These are phyloP conservation scores for Spizellomyces punctatus DNA, from an alignment of 192 early-diverging fungal species.

Conservation along the genomic window DNA sequence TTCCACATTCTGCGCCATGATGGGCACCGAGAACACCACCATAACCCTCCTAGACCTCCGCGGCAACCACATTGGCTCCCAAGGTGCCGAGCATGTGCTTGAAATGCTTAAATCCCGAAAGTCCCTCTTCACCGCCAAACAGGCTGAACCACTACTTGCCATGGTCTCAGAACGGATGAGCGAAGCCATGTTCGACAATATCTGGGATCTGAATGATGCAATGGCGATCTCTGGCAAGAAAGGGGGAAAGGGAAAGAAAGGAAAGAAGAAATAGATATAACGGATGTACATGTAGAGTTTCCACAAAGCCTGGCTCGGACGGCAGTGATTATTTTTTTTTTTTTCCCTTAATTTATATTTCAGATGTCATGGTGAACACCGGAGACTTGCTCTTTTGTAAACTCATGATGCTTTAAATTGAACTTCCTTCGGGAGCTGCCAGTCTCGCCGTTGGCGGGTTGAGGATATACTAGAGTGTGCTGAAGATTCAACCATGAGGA, in stretches of 20 bases:
- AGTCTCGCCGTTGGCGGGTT: too few relatives aligned
- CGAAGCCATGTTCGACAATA: conserved; percentile 41
- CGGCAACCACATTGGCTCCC: conserved; percentile 41
- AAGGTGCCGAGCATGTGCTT: conserved; percentile 33
- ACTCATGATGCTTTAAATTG: too few relatives aligned
- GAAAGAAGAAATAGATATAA: conserved; percentile 7
- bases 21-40: conserved; percentile 30
- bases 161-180: conserved; percentile 42
- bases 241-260: conserved; percentile 35
- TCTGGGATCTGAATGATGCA: conserved; percentile 46
- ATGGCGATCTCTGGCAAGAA: conserved; percentile 44
- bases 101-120: conserved; percentile 47
- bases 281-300: background rate
- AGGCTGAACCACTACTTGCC: conserved; percentile 34
- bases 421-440: too few relatives aligned
- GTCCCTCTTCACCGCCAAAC: conserved; percentile 22
- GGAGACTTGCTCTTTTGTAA: too few relatives aligned
- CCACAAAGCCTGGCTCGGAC: too few relatives aligned
- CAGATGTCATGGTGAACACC: too few relatives aligned
- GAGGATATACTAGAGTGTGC: too few relatives aligned
- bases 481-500: too few relatives aligned
- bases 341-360: too few relatives aligned
- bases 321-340: too few relatives aligned
- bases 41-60: conserved; percentile 38
- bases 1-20: conserved; percentile 26